phyloP scores from a whole-genome alignment of 331 rosid species.

The Ulmus americana region DNA sequence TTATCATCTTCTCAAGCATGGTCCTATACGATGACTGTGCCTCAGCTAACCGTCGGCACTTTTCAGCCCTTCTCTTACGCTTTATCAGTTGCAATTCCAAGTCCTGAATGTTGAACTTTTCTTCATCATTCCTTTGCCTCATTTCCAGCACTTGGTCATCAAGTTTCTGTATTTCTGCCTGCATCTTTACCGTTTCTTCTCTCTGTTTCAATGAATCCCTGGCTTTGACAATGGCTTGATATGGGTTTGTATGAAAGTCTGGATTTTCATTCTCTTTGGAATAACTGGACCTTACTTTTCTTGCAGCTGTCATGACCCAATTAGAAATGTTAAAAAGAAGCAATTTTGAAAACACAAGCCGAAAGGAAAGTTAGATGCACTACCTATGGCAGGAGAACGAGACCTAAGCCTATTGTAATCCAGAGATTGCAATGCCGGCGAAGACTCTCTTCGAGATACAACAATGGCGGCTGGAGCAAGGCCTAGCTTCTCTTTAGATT shows the following conservation, averaged over 20 bases:
- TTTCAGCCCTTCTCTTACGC: conserved; percentile 72
- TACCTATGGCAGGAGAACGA: conserved; percentile 61
- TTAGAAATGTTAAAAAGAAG: conserved; percentile 1
- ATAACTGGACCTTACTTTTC: conserved; percentile 38
- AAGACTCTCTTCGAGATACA: conserved; percentile 51
- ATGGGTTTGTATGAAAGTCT: conserved; percentile 48
- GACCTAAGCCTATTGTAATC: conserved; percentile 62
- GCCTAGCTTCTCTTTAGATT: conserved; percentile 60
- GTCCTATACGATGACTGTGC: conserved; percentile 77
- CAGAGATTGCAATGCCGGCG: conserved; percentile 56
- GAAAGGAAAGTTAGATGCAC: conserved; percentile 22
- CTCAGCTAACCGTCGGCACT: conserved; percentile 78
- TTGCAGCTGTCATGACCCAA: conserved; percentile 41
- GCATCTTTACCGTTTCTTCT: conserved; percentile 66
- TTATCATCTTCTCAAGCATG: conserved; percentile 90
- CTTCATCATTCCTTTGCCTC: conserved; percentile 75
- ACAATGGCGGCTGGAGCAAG: conserved; percentile 92
- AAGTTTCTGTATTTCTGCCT: conserved; percentile 54
- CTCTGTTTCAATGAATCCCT: conserved; percentile 80
- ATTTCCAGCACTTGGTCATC: conserved; percentile 65
- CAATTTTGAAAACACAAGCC: not conserved
- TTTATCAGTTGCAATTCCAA: conserved; percentile 60
- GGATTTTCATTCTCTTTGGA: conserved; percentile 78
- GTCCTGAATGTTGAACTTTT: conserved; percentile 63
- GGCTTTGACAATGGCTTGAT: conserved; percentile 81